These are phyloP conservation scores for Fusarium circinatum DNA, from an alignment of 2,329 filamentous ascomycete species.

Conservation along the genomic window DNA sequence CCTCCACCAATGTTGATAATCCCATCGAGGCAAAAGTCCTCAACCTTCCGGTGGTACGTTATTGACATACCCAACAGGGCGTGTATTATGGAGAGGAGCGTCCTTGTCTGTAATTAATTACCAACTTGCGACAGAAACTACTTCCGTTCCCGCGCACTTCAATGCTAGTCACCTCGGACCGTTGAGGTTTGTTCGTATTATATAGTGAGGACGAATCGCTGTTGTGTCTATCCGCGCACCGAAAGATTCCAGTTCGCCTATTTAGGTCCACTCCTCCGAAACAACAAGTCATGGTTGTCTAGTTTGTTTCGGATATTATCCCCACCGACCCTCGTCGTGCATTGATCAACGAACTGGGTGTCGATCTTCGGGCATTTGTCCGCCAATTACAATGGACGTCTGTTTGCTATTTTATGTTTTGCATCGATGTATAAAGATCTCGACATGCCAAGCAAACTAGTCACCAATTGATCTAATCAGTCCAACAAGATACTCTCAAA, in stretches of 20 bases:
- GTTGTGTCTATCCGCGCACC: not conserved
- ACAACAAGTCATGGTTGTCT: slow-evolving; percentile 2
- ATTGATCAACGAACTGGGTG: slow-evolving; percentile 12
- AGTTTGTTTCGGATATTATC: slow-evolving; percentile 4
- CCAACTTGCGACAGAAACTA: not conserved
- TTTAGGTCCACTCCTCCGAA: not conserved
- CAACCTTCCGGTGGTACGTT: not conserved
- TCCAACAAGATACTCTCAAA: not conserved
- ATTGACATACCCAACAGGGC: rapidly evolving
- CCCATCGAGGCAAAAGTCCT: not conserved
- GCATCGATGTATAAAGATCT: not conserved
- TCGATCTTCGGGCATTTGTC: slow-evolving; percentile 1
- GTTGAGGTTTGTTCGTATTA: not conserved
- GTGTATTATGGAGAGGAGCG: no score
- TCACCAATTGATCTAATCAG: not conserved
- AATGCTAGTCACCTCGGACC: not conserved
- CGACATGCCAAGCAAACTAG: not conserved
- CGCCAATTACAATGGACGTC: not conserved
- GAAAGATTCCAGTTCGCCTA: not conserved
- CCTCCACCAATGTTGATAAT: rapidly evolving
- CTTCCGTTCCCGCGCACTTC: not conserved
- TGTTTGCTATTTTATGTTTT: not conserved
- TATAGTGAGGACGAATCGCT: not conserved
- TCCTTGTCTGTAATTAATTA: not conserved
- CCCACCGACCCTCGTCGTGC: slow-evolving; percentile 8